A percentile compares a stretch with the other conserved stretches of the same genome.
Conservation (phyloP, 1,139 yeast species). For the Kodamaea fungicola region DNA sequence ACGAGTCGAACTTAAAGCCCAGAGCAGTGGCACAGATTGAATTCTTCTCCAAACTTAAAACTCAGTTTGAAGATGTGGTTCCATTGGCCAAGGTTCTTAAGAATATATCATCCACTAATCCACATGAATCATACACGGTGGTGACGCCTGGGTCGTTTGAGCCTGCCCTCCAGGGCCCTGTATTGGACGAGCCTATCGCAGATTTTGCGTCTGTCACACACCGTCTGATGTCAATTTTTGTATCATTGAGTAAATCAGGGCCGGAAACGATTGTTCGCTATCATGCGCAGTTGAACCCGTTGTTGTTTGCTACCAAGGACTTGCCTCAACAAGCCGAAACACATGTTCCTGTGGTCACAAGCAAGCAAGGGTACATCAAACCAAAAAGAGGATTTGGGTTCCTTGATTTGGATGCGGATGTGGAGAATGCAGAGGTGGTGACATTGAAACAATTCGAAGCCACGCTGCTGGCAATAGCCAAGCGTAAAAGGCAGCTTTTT, state of each 20-base stretch:
- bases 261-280: constrained; percentile 17
- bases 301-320: constrained; percentile 20
- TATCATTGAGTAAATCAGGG: constrained; percentile 18
- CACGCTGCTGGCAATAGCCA: not conserved
- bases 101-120: constrained; percentile 6
- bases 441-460: not conserved
- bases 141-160: constrained; percentile 10
- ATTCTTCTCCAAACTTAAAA: constrained; percentile 15
- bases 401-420: constrained; percentile 24
- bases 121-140: constrained; percentile 15
- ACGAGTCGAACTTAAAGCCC: constrained; percentile 14
- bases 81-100: constrained; percentile 14
- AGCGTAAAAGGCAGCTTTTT: constrained; percentile 2
- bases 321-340: not conserved
- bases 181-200: constrained; percentile 8
- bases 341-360: constrained; percentile 1
- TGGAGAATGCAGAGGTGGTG: constrained; percentile 5
- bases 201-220: constrained; percentile 18
- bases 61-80: constrained; percentile 14
- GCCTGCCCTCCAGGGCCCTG: constrained; percentile 24
- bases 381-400: constrained; percentile 41
- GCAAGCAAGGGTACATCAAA: constrained; percentile 18
- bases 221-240: constrained; percentile 14
- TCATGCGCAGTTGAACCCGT: constrained; percentile 31
- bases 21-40: constrained; percentile 19